Conservation (phyloP, 106 monocot genomes). For the Dioscorea alata region DNA sequence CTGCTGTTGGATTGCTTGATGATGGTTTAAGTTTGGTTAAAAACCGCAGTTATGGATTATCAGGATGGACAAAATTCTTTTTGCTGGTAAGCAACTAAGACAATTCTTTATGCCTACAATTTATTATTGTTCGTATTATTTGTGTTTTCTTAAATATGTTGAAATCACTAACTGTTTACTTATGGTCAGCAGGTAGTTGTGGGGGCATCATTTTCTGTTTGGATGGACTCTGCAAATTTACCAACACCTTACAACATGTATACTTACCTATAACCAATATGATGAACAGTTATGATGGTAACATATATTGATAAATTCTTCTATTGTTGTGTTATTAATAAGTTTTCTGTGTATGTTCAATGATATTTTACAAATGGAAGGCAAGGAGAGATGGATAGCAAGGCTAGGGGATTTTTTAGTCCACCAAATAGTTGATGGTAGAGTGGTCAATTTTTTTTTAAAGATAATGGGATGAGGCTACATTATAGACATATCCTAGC, state of each 20-base stretch:
- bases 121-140: too few relatives aligned
- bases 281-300: constrained; percentile 28
- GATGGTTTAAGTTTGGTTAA: constrained; percentile 40
- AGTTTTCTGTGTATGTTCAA: too few relatives aligned
- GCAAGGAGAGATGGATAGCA: too few relatives aligned
- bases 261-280: constrained; percentile 36
- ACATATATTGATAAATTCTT: constrained; percentile 1
- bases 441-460: too few relatives aligned
- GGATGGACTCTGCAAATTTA: constrained; percentile 60
- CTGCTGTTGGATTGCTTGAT: constrained; percentile 66
- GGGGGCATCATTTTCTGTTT: constrained; percentile 67
- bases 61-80: constrained; percentile 47
- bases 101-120: background rate
- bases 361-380: too few relatives aligned
- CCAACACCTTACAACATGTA: constrained; percentile 91
- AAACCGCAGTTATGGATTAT: constrained; percentile 34
- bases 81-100: constrained; percentile 37
- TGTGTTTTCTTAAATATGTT: too few relatives aligned
- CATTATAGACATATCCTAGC: too few relatives aligned
- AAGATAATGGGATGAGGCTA: too few relatives aligned
- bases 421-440: too few relatives aligned
- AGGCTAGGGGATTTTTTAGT: too few relatives aligned
- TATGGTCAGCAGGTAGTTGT: constrained; percentile 49
- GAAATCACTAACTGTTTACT: too few relatives aligned
- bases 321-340: too few relatives aligned